Evolutionary conservation across 805 yeast species (phyloP).

Genomic region (Lachancea mirantina): DNA sequence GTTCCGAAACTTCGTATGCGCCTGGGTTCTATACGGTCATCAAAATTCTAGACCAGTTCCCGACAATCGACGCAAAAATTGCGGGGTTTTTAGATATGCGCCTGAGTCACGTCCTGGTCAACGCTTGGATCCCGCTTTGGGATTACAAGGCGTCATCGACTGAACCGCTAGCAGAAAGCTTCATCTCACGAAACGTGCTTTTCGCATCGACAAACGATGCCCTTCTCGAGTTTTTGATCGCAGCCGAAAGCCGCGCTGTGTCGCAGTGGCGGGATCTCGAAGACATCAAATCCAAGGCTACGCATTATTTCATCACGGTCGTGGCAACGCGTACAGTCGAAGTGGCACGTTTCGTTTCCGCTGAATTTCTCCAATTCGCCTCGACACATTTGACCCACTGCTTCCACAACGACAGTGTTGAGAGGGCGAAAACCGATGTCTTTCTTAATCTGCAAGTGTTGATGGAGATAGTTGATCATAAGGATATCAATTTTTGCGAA

Average conservation of each 20-base stretch:
- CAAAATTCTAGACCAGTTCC: constrained; percentile 13
- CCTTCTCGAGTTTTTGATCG: constrained; percentile 19
- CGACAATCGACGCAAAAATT: constrained; percentile 9
- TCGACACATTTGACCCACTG: not conserved
- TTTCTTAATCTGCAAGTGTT: constrained; percentile 19
- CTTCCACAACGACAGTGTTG: constrained; percentile 6
- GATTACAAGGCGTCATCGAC: not conserved
- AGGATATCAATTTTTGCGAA: constrained; percentile 22
- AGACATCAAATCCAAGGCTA: constrained; percentile 4
- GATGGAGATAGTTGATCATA: constrained; percentile 32
- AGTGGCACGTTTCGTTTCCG: constrained; percentile 11
- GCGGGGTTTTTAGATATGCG: constrained; percentile 11
- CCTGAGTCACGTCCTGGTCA: constrained; percentile 11
- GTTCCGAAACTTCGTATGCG: constrained; percentile 6
- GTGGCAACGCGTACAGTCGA: constrained; percentile 13
- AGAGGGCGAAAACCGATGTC: constrained; percentile 2
- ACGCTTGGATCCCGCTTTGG: constrained; percentile 24
- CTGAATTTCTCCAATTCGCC: constrained; percentile 6
- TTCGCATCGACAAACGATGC: constrained; percentile 11
- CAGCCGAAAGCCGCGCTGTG: constrained; percentile 6
- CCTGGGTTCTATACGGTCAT: constrained; percentile 20
- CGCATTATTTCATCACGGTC: constrained; percentile 12
- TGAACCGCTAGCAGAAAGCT: not conserved
- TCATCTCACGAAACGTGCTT: constrained; percentile 5
- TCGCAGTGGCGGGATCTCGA: constrained; percentile 3